A percentile compares a stretch with the other conserved stretches of the same genome.
Conservation (phyloP, 106 monocot species). For the Triglochin maritima region DNA sequence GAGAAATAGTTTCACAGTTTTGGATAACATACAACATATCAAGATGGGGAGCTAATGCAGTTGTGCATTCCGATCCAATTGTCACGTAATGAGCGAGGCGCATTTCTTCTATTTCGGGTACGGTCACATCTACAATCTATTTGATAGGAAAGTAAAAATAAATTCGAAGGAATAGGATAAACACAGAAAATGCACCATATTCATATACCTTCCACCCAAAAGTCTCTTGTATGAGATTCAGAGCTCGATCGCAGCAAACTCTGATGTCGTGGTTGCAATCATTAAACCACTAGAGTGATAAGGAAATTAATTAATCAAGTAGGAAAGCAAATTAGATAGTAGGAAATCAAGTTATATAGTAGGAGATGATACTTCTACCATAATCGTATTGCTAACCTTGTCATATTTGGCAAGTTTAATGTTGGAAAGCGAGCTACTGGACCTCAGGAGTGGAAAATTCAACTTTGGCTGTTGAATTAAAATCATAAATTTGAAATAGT, state of each 20-base stretch:
- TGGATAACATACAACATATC: constrained; percentile 44
- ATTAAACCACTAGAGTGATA: constrained; percentile 65
- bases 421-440: constrained; percentile 30
- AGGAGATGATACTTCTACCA: background rate
- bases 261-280: constrained; percentile 61
- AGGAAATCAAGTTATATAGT: background rate
- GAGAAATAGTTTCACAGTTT: background rate
- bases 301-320: no score
- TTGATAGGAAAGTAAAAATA: background rate
- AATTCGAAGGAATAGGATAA: background rate
- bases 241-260: constrained; percentile 50
- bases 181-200: background rate
- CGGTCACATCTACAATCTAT: constrained; percentile 63
- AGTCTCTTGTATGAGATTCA: constrained; percentile 37
- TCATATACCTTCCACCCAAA: constrained; percentile 82
- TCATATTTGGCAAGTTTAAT: constrained; percentile 69
- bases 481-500: background rate
- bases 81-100: constrained; percentile 80
- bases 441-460: constrained; percentile 48
- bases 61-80: constrained; percentile 75
- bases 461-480: constrained; percentile 45
- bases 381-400: constrained; percentile 31
- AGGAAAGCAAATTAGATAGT: background rate
- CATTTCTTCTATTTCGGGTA: constrained; percentile 96
- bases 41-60: constrained; percentile 53